These are phyloP conservation scores for Henckelia pumila DNA, from an alignment of 257 asterid species.

Conservation along the genomic window DNA sequence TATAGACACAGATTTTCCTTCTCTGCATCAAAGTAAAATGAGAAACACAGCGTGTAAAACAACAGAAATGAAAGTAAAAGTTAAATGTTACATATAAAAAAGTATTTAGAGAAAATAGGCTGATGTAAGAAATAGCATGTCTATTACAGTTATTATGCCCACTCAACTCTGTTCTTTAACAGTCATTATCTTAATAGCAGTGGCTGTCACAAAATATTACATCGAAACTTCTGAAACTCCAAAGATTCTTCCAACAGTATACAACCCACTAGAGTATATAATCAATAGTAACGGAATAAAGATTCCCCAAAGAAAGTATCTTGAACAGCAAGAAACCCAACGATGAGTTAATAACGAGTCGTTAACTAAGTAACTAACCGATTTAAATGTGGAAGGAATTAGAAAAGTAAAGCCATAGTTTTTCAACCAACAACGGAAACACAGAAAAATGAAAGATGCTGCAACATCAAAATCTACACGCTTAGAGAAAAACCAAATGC, in stretches of 20 bases:
- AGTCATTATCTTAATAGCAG: background rate
- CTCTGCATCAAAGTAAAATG: constrained; percentile 40
- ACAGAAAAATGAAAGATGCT: background rate
- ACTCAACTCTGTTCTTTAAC: background rate
- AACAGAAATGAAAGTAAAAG: constrained; percentile 12
- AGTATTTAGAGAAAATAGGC: no score
- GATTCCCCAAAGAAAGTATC: background rate
- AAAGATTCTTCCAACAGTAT: background rate
- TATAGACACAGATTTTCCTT: constrained; percentile 92
- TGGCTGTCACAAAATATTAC: background rate
- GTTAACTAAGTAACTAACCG: background rate
- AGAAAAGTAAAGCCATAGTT: background rate
- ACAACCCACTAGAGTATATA: background rate
- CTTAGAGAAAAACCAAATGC: background rate
- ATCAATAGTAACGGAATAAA: background rate
- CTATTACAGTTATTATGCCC: background rate
- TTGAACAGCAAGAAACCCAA: background rate
- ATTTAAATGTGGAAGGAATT: background rate
- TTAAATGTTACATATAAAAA: background rate
- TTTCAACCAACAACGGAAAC: background rate
- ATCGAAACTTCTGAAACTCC: background rate
- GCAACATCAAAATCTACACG: background rate
- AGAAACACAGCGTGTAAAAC: constrained; percentile 26
- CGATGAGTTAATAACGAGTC: background rate
- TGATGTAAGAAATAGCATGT: background rate